These are phyloP conservation scores for Pleodorina starrii DNA, from an alignment of 139 green algal species.

Conservation along the genomic window DNA sequence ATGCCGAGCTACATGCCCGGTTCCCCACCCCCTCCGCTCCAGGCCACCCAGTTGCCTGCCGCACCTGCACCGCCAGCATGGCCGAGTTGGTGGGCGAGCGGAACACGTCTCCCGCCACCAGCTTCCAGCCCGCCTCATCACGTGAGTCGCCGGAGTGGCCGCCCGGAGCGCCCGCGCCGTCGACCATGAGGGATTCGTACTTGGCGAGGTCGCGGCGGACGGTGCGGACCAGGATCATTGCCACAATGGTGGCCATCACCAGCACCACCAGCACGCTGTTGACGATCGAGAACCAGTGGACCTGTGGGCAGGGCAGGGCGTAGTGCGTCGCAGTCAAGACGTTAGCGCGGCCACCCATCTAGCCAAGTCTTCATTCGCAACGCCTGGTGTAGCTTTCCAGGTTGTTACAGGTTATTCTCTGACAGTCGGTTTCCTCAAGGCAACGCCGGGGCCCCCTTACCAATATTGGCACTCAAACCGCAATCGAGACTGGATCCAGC, in stretches of 20 bases:
- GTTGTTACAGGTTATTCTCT: too few species aligned
- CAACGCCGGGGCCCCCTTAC: too few species aligned
- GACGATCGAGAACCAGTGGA: constrained; percentile 98
- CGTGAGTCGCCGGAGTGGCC: constrained; percentile 65
- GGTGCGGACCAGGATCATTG: constrained; percentile 92
- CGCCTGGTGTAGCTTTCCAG: too few species aligned
- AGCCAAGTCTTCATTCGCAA: too few species aligned
- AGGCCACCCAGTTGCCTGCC: too few species aligned
- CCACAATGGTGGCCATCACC: constrained; percentile 93
- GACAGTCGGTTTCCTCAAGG: too few species aligned
- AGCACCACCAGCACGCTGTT: constrained; percentile 96
- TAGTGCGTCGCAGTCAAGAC: too few species aligned
- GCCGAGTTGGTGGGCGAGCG: constrained; percentile 75
- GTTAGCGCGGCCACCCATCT: too few species aligned
- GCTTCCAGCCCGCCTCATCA: constrained; percentile 97
- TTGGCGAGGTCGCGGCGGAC: constrained; percentile 92
- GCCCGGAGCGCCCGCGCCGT: constrained; percentile 68
- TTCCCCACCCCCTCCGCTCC: too few species aligned
- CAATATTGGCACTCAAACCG: too few species aligned
- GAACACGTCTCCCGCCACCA: constrained; percentile 96
- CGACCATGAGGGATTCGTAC: constrained; percentile 94
- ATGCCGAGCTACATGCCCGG: too few species aligned
- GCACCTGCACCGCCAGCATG: constrained; percentile 81
- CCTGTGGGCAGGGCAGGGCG: constrained; percentile 13
- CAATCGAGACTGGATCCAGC: too few species aligned